Conservation (phyloP, 805 yeast genomes). For the Ascoidea asiatica region DNA sequence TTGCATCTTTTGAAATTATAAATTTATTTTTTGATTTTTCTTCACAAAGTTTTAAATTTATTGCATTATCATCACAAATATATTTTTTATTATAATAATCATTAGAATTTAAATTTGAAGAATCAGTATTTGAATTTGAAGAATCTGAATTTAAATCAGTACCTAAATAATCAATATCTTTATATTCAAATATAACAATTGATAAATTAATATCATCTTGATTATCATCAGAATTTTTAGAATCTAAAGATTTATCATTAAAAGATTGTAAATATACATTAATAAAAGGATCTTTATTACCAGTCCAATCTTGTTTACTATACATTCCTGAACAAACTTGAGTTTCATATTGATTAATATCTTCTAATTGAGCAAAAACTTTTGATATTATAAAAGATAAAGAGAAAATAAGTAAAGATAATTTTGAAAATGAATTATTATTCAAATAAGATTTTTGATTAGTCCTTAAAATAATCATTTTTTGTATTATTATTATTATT, state of each 20-base stretch:
- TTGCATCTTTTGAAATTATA: constrained; percentile 32
- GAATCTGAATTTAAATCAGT: constrained; percentile 14
- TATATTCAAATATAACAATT: constrained; percentile 71
- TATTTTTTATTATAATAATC: constrained; percentile 26
- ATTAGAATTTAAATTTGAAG: no score
- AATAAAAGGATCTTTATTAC: constrained; percentile 51
- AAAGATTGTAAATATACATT: constrained; percentile 28
- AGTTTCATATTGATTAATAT: constrained; percentile 33
- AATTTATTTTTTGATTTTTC: constrained; percentile 44
- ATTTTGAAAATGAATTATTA: no score
- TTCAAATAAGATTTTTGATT: no score
- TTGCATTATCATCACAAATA: constrained; percentile 63
- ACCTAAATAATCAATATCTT: constrained; percentile 64
- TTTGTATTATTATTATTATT: no score
- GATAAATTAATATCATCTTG: constrained; percentile 34
- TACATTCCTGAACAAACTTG: constrained; percentile 89
- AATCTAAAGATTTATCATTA: constrained; percentile 13
- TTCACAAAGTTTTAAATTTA: constrained; percentile 42
- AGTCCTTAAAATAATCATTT: no score
- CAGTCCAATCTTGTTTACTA: constrained; percentile 78
- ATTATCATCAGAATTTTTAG: constrained; percentile 15
- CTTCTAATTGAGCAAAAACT: constrained; percentile 28
- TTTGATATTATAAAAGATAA: no score
- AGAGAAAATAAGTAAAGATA: no score
- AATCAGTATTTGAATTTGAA: neutral